Percentiles rank a stretch among this genome's conserved stretches.
Evolutionary conservation across 805 yeast genomes (phyloP).

Genomic region (Sungouiella blattae): DNA sequence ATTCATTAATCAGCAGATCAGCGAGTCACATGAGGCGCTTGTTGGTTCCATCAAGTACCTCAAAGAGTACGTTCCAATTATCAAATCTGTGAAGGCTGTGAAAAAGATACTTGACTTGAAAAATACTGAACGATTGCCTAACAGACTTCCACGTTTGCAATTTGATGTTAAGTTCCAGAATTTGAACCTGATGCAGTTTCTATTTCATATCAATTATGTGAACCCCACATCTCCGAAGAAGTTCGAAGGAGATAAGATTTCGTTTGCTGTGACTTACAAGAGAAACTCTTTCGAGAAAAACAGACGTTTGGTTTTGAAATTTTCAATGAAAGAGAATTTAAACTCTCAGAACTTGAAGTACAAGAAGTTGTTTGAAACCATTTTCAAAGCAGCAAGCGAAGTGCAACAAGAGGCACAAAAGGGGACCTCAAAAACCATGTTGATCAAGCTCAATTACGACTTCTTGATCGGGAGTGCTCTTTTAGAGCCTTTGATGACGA

Average conservation of each 20-base stretch:
- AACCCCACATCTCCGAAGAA: slow-evolving; percentile 27
- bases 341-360: slow-evolving; percentile 34
- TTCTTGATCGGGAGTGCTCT: slow-evolving; percentile 27
- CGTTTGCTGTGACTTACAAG: slow-evolving; percentile 24
- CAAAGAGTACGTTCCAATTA: slow-evolving; percentile 28
- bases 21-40: slow-evolving; percentile 13
- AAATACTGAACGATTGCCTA: slow-evolving; percentile 17
- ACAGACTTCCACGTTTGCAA: slow-evolving; percentile 29
- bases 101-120: slow-evolving; percentile 10
- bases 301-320: slow-evolving; percentile 19
- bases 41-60: slow-evolving; percentile 34
- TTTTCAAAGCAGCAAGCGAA: slow-evolving; percentile 12
- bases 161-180: slow-evolving; percentile 31
- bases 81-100: slow-evolving; percentile 21
- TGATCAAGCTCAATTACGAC: slow-evolving; percentile 38
- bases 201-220: slow-evolving; percentile 27
- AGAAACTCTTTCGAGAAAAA: slow-evolving; percentile 28
- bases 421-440: slow-evolving; percentile 2
- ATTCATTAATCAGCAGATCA: slow-evolving; percentile 22
- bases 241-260: slow-evolving; percentile 32
- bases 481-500: slow-evolving; percentile 28
- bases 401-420: slow-evolving; percentile 6
- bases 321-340: slow-evolving; percentile 37
- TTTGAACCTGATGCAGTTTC: slow-evolving; percentile 29
- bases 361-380: slow-evolving; percentile 33